These are phyloP conservation scores for Fusarium subtropicale DNA, from an alignment of 2,329 filamentous ascomycete species.

Conservation along the genomic window DNA sequence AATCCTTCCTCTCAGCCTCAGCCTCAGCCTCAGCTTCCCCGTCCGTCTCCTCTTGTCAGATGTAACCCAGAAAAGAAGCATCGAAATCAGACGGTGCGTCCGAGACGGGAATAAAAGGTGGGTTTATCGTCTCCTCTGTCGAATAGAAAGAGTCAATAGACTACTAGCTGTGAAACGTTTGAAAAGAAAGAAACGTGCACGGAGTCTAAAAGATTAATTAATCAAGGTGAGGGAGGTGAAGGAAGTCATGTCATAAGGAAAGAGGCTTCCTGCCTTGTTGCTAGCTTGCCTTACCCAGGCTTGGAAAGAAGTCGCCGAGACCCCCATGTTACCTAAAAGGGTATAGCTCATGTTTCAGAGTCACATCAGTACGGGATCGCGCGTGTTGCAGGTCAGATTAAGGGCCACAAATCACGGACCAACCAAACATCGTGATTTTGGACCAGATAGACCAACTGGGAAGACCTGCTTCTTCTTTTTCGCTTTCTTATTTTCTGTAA, in stretches of 20 bases:
- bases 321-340: conserved; percentile 8
- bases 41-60: conserved; percentile 13
- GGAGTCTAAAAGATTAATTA: conserved; percentile 15
- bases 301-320: not conserved
- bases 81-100: conserved; percentile 31
- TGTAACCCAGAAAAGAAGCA: conserved; percentile 14
- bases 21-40: not conserved
- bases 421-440: conserved; percentile 23
- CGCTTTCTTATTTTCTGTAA: not conserved
- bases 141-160: not conserved
- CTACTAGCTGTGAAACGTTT: conserved; percentile 22
- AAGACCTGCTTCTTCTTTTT: not conserved
- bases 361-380: conserved; percentile 23
- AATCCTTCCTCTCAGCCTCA: not conserved
- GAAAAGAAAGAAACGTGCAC: conserved; percentile 32
- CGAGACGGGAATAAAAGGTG: conserved; percentile 23
- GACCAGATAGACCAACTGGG: conserved; percentile 1
- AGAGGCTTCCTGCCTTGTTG: not conserved
- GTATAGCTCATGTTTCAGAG: conserved; percentile 29
- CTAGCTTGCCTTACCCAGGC: not conserved
- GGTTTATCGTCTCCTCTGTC: not conserved
- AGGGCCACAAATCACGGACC: conserved; percentile 24
- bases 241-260: conserved; percentile 13
- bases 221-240: conserved; percentile 26
- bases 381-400: conserved; percentile 35